Base-by-base conservation (phyloP, 23 red algal species). In the Chondrus crispus region DNA sequence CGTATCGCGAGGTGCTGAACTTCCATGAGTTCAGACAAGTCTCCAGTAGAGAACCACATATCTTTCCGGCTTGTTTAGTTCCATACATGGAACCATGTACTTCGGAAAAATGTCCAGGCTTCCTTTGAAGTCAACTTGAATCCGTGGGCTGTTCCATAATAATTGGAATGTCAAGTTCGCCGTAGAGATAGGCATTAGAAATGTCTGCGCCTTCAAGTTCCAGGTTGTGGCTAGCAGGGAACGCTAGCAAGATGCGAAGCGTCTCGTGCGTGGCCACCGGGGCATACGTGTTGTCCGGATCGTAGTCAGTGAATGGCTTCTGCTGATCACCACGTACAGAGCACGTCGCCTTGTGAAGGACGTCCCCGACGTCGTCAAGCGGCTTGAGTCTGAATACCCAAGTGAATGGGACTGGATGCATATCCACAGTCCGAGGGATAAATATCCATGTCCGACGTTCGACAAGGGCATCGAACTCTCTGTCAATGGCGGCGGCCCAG, bases 381-480 rank as follows among this genome's bases (percentile, higher is more conserved):
- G 37, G 39, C 5, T 48, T 76, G 44, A 76, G 37, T 5, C 24
- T 26, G 5, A 76, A 76, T 46, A 46, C 8, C 39, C 71, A 76
- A 76, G 44, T 76, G 43, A 40, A 76, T 13, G 71, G 71, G 44
- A 76, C n/a, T 22, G 71, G 71, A 38, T 76, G 33, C 71, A 76
- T 7, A 38, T 76, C 71, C 33, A 26, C 28, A 28, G 28, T 76
- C 43, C 39, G 24, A 22, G 39, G 33, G 44, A 76, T 38, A 38
- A 40, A 76, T 40, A 42, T 76, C 8, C 71, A 76, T 24, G 8
- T 76, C 7, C 44, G n/a, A 28, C 71, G 28, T 8, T 38, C 7
- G 39, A 76, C 19, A 24, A 40, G 71, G 7, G 71, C 71, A 46
- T 42, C 43, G 28, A 40, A 46, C 43, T 76, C 71, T 38, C 71